A percentile compares a stretch with the other conserved stretches of the same genome.
These are phyloP conservation scores for Drechslerella stenobrocha DNA, from an alignment of 2,329 filamentous ascomycete genomes.

Conservation along the genomic window DNA sequence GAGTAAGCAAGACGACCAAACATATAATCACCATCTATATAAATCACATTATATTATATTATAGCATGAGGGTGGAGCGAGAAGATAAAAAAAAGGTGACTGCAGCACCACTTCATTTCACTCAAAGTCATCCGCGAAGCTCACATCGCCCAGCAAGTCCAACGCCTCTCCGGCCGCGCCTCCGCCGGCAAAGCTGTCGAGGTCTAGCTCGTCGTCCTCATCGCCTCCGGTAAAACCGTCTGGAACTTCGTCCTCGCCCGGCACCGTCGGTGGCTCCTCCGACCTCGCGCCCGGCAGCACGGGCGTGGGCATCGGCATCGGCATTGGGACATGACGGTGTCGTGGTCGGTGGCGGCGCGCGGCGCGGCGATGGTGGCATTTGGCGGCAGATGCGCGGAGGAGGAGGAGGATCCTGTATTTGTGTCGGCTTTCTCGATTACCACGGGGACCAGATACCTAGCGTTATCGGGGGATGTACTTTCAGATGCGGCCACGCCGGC, in stretches of 20 bases:
- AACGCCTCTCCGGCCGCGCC: slow-evolving; percentile 33
- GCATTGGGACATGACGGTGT: slow-evolving; percentile 1
- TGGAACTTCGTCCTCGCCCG: slow-evolving; percentile 32
- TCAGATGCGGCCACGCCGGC: slow-evolving; percentile 40
- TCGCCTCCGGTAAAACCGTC: slow-evolving; percentile 32
- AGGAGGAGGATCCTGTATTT: slow-evolving; percentile 41
- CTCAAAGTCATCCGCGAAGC: slow-evolving; percentile 40
- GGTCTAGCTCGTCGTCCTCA: slow-evolving; percentile 21
- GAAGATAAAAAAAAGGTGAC: neutral
- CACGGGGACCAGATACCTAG: slow-evolving; percentile 47
- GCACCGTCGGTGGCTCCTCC: slow-evolving; percentile 42
- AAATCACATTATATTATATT: neutral
- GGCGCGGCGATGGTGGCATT: no score
- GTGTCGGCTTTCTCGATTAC: slow-evolving; percentile 47
- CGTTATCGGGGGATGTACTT: slow-evolving; percentile 47
- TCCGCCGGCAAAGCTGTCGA: slow-evolving; percentile 23
- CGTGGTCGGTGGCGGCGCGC: slow-evolving; percentile 7
- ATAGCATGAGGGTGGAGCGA: no score
- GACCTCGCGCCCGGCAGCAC: slow-evolving; percentile 8
- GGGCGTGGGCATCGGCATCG: neutral
- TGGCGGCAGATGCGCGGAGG: slow-evolving; percentile 14
- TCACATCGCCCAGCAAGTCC: slow-evolving; percentile 30
- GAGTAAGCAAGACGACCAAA: no score
- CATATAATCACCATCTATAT: no score
- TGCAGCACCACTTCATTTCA: neutral